phyloP scores from a whole-genome alignment of 2,329 filamentous ascomycete species.

The Fusarium praegraminearum region DNA sequence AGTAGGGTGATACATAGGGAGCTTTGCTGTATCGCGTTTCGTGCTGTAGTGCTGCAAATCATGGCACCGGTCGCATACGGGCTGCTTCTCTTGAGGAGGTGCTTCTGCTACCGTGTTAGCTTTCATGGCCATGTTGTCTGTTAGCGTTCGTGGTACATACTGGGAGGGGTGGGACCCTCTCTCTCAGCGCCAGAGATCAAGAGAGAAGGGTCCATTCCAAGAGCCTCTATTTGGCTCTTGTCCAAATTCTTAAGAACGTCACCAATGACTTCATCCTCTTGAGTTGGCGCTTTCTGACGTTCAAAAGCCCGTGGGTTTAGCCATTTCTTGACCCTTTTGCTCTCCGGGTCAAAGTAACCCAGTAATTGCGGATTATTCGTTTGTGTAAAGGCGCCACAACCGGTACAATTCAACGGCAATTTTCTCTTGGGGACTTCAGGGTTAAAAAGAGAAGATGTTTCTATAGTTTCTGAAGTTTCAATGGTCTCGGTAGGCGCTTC shows the following conservation, averaged over 20 bases:
- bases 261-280: constrained; percentile 62
- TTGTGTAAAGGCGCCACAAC: constrained; percentile 75
- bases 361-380: constrained; percentile 62
- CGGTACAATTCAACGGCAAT: constrained; percentile 70
- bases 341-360: constrained; percentile 67
- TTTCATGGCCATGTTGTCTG: background rate
- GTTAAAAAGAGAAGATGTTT: background rate
- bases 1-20: constrained; percentile 82
- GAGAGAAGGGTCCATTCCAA: constrained; percentile 60
- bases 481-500: background rate
- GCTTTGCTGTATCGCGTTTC: constrained; percentile 58
- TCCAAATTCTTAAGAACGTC: constrained; percentile 60
- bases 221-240: constrained; percentile 55
- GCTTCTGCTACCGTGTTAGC: constrained; percentile 36
- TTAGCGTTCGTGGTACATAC: constrained; percentile 15
- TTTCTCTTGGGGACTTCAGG: constrained; percentile 28
- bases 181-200: constrained; percentile 51
- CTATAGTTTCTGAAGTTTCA: background rate
- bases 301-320: constrained; percentile 44
- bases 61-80: constrained; percentile 90
- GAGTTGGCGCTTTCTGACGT: constrained; percentile 26
- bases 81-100: constrained; percentile 54
- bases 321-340: constrained; percentile 65
- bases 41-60: constrained; percentile 80
- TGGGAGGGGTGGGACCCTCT: constrained; percentile 35